phyloP scores from a whole-genome alignment of 805 yeast species.

The Metschnikowia vanudenii region DNA sequence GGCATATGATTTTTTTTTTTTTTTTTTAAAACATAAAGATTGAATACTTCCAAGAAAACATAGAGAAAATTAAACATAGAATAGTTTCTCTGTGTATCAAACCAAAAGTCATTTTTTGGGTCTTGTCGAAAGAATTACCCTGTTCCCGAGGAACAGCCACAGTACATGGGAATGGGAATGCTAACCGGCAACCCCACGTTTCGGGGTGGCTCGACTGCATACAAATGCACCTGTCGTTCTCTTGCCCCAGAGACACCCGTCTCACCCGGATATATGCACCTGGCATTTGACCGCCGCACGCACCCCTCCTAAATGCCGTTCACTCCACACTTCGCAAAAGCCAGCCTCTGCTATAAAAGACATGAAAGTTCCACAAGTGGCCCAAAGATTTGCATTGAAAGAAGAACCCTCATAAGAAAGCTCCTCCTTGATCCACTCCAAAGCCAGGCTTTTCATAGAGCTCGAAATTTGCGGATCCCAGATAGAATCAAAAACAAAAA shows the following conservation, averaged over 20 bases:
- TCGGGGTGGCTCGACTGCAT: constrained; percentile 7
- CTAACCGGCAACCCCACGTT: constrained; percentile 12
- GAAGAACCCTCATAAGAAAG: background rate
- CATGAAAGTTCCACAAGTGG: background rate
- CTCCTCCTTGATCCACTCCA: background rate
- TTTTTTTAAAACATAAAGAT: too few relatives aligned
- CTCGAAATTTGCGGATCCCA: background rate
- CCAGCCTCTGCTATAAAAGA: constrained; percentile 7
- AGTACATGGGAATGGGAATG: background rate
- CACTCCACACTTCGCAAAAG: constrained; percentile 12
- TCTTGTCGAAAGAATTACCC: too few relatives aligned
- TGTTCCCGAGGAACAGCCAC: background rate
- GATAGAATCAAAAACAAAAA: background rate
- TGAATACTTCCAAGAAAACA: too few relatives aligned
- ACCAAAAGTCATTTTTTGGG: too few relatives aligned
- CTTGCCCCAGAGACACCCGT: constrained; percentile 2
- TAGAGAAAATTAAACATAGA: too few relatives aligned
- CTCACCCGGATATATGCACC: constrained; percentile 9
- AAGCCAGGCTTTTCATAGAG: background rate
- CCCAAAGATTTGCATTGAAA: background rate
- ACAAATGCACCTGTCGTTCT: background rate
- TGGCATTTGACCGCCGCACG: constrained; percentile 6
- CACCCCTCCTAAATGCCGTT: constrained; percentile 11
- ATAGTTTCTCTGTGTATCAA: too few relatives aligned
- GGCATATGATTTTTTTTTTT: too few relatives aligned